Evolutionary conservation across 192 early-diverging fungal species (phyloP).

Genomic region (Physocladia obscura): DNA sequence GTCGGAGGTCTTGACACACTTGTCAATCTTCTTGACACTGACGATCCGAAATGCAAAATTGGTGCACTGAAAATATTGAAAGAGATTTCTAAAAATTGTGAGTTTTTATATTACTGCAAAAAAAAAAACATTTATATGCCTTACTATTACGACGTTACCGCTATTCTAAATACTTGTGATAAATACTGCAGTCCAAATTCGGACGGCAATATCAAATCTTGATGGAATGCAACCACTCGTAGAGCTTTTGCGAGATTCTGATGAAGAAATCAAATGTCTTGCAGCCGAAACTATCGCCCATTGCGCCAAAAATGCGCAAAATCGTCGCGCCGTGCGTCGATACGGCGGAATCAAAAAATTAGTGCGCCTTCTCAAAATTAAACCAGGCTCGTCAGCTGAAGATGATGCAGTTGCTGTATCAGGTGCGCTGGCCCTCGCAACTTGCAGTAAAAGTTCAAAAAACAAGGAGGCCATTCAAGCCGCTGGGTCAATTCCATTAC

Average conservation of each 20-base stretch:
- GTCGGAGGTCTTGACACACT: conserved; percentile 64
- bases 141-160: neutral
- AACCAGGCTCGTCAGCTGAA: conserved; percentile 36
- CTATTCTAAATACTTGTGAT: neutral
- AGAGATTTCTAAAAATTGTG: conserved; percentile 61
- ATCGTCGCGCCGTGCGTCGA: conserved; percentile 53
- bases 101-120: neutral
- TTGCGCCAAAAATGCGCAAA: conserved; percentile 64
- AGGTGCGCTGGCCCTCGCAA: conserved; percentile 59
- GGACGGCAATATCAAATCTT: conserved; percentile 57
- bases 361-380: conserved; percentile 54
- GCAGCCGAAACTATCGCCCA: conserved; percentile 66
- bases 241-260: conserved; percentile 54
- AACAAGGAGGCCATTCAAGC: conserved; percentile 66
- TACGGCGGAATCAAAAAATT: conserved; percentile 63
- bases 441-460: conserved; percentile 59
- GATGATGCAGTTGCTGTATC: conserved; percentile 60
- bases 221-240: conserved; percentile 65
- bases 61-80: conserved; percentile 62
- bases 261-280: conserved; percentile 62
- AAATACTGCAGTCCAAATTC: conserved; percentile 45
- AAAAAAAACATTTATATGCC: neutral
- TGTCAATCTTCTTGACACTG: conserved; percentile 64
- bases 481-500: conserved; percentile 58
- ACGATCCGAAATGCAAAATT: conserved; percentile 64